These are phyloP conservation scores for Neolentinus lepideus DNA, from an alignment of 1,284 basidiomycete genomes.

Conservation along the genomic window DNA sequence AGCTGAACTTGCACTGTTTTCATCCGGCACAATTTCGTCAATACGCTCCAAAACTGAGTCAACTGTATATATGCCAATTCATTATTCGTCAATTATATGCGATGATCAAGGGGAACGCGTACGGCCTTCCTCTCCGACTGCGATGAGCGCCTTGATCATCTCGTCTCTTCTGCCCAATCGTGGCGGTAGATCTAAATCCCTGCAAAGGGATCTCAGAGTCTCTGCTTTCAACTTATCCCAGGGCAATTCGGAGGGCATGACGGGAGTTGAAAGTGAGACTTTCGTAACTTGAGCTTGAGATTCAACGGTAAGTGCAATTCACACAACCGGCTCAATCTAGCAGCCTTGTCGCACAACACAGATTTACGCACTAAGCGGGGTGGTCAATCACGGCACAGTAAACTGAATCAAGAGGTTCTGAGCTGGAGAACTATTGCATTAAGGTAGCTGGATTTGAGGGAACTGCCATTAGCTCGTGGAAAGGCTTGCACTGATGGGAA, in stretches of 20 bases:
- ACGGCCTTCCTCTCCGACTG: constrained; percentile 10
- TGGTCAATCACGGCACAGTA: too few relatives aligned
- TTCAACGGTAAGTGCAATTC: too few relatives aligned
- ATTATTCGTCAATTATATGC: neutral
- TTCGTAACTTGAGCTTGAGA: neutral
- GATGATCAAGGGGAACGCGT: constrained; percentile 5
- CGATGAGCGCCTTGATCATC: constrained; percentile 12
- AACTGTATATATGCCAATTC: neutral
- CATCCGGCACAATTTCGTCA: constrained; percentile 1
- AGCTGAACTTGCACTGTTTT: neutral
- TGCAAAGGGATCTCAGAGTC: constrained; percentile 18
- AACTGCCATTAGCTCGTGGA: too few relatives aligned
- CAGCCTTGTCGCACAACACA: too few relatives aligned
- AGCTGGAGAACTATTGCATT: too few relatives aligned
- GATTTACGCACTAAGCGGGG: too few relatives aligned
- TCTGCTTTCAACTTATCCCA: constrained; percentile 19
- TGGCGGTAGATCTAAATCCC: constrained; percentile 17
- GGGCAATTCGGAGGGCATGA: constrained; percentile 13
- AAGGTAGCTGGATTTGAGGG: too few relatives aligned
- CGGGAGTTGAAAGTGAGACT: neutral
- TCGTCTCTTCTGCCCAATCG: constrained; percentile 15
- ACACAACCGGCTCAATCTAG: too few relatives aligned
- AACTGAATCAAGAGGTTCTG: too few relatives aligned
- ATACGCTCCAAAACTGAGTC: neutral
- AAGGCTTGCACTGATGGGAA: too few relatives aligned